Conservation (phyloP, 73 alveolate genomes). For the Tetrahymena elliotti region DNA sequence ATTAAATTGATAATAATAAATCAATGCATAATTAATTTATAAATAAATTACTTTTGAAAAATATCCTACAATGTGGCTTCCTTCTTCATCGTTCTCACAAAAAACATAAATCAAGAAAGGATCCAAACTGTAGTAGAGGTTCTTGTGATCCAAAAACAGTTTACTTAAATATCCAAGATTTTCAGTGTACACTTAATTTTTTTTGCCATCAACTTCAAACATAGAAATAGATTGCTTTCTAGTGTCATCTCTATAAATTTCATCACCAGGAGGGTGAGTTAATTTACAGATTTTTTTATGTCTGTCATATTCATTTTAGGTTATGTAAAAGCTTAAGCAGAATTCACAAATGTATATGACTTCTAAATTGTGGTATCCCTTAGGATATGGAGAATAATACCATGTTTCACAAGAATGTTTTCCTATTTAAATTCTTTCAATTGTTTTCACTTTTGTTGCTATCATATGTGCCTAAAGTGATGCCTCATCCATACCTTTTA, state of each 20-base stretch:
- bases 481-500: slow-evolving; percentile 70
- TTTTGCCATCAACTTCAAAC: slow-evolving; percentile 96
- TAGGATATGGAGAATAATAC: slow-evolving; percentile 96
- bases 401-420: slow-evolving; percentile 76
- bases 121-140: slow-evolving; percentile 84
- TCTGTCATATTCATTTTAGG: slow-evolving; percentile 57
- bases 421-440: slow-evolving; percentile 79
- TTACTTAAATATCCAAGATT: slow-evolving; percentile 90
- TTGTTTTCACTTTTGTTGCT: slow-evolving; percentile 79
- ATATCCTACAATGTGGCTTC: slow-evolving; percentile 90
- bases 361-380: slow-evolving; percentile 76
- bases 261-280: slow-evolving; percentile 94
- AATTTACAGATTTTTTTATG: slow-evolving; percentile 59
- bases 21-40: neutral
- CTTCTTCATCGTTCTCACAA: slow-evolving; percentile 85
- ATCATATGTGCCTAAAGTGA: slow-evolving; percentile 69
- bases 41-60: slow-evolving; percentile 78
- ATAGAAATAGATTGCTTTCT: slow-evolving; percentile 71
- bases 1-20: neutral
- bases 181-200: slow-evolving; percentile 85
- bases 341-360: slow-evolving; percentile 78
- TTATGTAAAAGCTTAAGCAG: slow-evolving; percentile 49
- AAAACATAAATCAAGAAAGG: slow-evolving; percentile 92
- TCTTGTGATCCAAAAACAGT: slow-evolving; percentile 95
- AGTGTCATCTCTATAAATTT: slow-evolving; percentile 76